These are phyloP conservation scores for Elsinoe batatas DNA, from an alignment of 2,329 filamentous ascomycete genomes.

Conservation along the genomic window DNA sequence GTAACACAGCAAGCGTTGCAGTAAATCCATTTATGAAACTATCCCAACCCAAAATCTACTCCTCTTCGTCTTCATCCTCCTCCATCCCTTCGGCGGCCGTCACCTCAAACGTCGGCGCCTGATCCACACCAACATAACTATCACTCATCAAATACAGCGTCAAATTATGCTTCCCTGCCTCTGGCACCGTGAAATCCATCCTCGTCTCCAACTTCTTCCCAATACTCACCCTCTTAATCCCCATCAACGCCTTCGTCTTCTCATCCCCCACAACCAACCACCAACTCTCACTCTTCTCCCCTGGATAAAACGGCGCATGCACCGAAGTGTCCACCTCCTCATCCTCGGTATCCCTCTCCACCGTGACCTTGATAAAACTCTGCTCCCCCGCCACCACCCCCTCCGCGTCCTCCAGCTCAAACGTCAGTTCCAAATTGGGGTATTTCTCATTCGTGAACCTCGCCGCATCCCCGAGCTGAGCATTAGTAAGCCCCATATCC, in stretches of 20 bases:
- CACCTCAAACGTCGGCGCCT: slow-evolving; percentile 82
- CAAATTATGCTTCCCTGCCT: slow-evolving; percentile 72
- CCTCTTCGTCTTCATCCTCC: slow-evolving; percentile 76
- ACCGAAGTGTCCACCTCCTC: slow-evolving; percentile 73
- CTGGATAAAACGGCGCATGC: slow-evolving; percentile 89
- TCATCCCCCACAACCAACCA: slow-evolving; percentile 96
- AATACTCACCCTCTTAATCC: slow-evolving; percentile 90
- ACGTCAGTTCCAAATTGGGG: slow-evolving; percentile 85
- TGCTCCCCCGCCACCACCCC: slow-evolving; percentile 71
- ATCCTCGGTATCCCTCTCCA: slow-evolving; percentile 69
- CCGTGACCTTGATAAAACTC: slow-evolving; percentile 70
- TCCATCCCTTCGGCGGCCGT: slow-evolving; percentile 88
- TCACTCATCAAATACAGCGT: slow-evolving; percentile 96
- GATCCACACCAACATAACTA: slow-evolving; percentile 92
- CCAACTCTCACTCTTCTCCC: slow-evolving; percentile 93
- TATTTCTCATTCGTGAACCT: slow-evolving; percentile 95
- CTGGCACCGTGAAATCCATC: slow-evolving; percentile 81
- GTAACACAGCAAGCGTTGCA: no score
- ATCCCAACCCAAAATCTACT: slow-evolving; percentile 23
- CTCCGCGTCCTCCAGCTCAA: slow-evolving; percentile 73
- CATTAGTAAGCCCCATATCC: slow-evolving; percentile 66
- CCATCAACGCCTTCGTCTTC: slow-evolving; percentile 73
- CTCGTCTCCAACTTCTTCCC: slow-evolving; percentile 65
- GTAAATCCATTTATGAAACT: neutral
- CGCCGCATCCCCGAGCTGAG: slow-evolving; percentile 78